Evolutionary conservation across 1,284 basidiomycete genomes (phyloP).

Genomic region (Ceratobasidium sp.): DNA sequence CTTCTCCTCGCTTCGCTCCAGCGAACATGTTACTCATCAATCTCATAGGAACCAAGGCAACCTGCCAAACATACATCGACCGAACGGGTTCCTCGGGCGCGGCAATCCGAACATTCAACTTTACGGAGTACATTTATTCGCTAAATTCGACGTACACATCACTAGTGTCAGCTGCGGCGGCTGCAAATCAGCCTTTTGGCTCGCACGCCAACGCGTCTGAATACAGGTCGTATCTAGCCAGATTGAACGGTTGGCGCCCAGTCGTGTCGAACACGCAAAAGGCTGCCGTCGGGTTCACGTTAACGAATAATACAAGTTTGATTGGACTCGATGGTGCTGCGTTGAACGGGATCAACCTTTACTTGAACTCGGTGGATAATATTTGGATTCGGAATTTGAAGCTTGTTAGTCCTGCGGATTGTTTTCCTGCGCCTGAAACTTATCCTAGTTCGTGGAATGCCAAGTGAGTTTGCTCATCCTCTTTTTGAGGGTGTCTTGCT

Average conservation of each 20-base stretch:
- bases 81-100: conserved; percentile 15
- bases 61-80: conserved; percentile 29
- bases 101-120: conserved; percentile 30
- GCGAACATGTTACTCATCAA: too few species aligned
- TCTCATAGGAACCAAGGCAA: conserved; percentile 5
- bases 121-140: conserved; percentile 28
- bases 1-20: too few species aligned
- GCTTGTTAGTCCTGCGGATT: conserved; percentile 33
- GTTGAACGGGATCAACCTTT: conserved; percentile 22
- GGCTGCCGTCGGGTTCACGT: conserved; percentile 18
- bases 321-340: conserved; percentile 21
- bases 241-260: conserved; percentile 18
- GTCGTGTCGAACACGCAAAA: conserved; percentile 34
- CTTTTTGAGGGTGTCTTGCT: background rate
- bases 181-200: background rate
- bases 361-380: conserved; percentile 32
- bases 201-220: conserved; percentile 13
- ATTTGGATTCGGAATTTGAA: conserved; percentile 34
- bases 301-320: conserved; percentile 21
- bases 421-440: conserved; percentile 32
- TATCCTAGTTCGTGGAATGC: conserved; percentile 35
- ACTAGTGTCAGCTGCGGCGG: conserved; percentile 6
- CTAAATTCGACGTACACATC: conserved; percentile 22
- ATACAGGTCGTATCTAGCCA: conserved; percentile 10
- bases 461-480: conserved; percentile 8